A percentile compares a stretch with the other conserved stretches of the same genome.
Evolutionary conservation across 2,329 filamentous ascomycete genomes (phyloP).

Genomic region (Aspergillaceae sp.): DNA sequence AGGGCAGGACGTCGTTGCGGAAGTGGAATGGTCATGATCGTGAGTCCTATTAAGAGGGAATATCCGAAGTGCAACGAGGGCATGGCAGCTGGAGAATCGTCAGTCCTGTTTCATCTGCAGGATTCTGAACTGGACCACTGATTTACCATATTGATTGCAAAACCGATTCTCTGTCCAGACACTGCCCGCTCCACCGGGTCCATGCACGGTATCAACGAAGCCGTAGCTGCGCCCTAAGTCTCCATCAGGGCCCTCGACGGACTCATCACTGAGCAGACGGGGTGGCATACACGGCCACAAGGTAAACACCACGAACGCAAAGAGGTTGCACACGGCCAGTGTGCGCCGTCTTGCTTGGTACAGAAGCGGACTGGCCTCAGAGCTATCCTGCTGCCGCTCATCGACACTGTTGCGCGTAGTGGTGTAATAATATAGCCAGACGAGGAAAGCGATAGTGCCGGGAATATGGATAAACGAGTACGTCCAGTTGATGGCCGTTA

Average conservation of each 20-base stretch:
- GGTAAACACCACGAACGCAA: conserved; percentile 53
- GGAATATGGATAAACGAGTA: conserved; percentile 75
- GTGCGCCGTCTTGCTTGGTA: conserved; percentile 50
- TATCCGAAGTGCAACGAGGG: conserved; percentile 69
- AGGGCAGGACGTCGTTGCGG: conserved; percentile 42
- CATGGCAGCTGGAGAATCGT: conserved; percentile 52
- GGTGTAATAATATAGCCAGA: conserved; percentile 61
- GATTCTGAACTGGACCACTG: background rate
- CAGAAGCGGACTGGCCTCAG: conserved; percentile 29
- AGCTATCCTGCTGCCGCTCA: conserved; percentile 31
- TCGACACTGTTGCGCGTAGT: conserved; percentile 50
- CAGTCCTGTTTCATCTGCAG: background rate
- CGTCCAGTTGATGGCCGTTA: conserved; percentile 62
- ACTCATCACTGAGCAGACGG: conserved; percentile 46
- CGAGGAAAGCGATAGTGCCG: conserved; percentile 61
- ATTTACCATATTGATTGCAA: conserved; percentile 64
- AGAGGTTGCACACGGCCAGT: conserved; percentile 50
- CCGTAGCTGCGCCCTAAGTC: conserved; percentile 52
- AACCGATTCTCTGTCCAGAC: conserved; percentile 66
- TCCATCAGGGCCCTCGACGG: conserved; percentile 48
- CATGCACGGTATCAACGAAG: conserved; percentile 53
- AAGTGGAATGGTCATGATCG: conserved; percentile 58
- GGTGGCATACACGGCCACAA: conserved; percentile 55
- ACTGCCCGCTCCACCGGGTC: conserved; percentile 51
- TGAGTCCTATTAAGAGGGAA: conserved; percentile 63